Evolutionary conservation across 2,329 filamentous ascomycete species (phyloP), one percentile per base, ranked within the genome.

Genomic region (Penicillium verrucosum): DNA sequence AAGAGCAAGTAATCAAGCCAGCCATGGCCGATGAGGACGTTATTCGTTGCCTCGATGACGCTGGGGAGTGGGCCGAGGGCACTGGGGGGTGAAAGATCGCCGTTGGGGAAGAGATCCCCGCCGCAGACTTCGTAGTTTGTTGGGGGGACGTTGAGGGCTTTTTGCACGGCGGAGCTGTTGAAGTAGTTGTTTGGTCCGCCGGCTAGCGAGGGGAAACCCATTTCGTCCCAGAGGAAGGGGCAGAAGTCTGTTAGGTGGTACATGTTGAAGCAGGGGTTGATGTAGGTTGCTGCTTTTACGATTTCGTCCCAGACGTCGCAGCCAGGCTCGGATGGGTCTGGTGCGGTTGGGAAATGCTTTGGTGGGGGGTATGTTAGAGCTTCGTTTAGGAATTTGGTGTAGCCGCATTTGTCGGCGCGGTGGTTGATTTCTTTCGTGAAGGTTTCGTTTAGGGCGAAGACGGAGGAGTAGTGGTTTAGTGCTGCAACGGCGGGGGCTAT

Each of bases 201-300:
- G 0, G 88, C 88, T 0, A 83, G 66, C 67, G 90, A 92, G 10
- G 86, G 85, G 72, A 88, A 87, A 7, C 84, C 84, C 18, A 92
- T 78, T 0, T 86, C 82, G 59, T 90, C 84, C 80, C 83, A 89
- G 2, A 84, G 76, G 8, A 85, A 67, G 0, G 89, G 89, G 67
- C 89, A 93, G 5, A 85, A 88, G 7, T 85, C 87, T 0, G 83
- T 83, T 8, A 92, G 81, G 46, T 89, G 83, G 73, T 92, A 92
- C 8, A 88, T 78, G 69, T 90, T 86, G 75, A 89, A 94, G 77
- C 90, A 93, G 0, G 89, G 89, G 74, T 93, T 93, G 40, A 85
- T 72, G 4, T 77, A 68, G 4, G 76, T 60, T 8, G 82, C 81
- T 18, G 84, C 86, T 0, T 77, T 64, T 61, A 75, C 75, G 34